Base-by-base conservation (phyloP, 352 stramenopile species). In the Phytophthora quininea region DNA sequence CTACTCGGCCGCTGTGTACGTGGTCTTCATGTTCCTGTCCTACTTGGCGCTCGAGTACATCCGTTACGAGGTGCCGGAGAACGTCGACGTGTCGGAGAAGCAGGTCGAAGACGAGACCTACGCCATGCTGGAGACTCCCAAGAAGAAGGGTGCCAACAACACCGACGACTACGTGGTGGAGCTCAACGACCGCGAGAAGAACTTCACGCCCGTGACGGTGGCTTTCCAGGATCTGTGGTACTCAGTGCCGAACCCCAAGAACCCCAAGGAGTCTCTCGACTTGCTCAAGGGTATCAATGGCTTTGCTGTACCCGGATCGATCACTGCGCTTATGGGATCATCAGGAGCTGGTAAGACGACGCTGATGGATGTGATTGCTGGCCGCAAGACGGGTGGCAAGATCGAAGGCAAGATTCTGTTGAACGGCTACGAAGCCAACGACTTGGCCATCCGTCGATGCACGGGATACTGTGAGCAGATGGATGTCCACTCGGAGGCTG, bases 381-480 rank as follows among this genome's bases (percentile, higher is more conserved):
- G 43, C 15, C 43, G 43, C 15, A 49, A 49, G 14, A 49, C 43
- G 2, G 43, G 43, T 8, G 43, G 43, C 15, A 49, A 49, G 43
- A 49, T 49, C n/a, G n/a, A n/a, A n/a, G n/a, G 86, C 24, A 62
- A 89, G 11, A 76, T 92, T 14, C 30, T 70, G 14, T 66, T 61
- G 12, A 83, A 77, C 40, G 69, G 69, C 35, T 65, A 68, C 51
- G 47, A 52, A 2, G 69, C 69, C 3, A 74, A 42, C 12, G 62
- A 70, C 4, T 49, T 77, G 5, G 54, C 69, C 12, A 77, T 77
- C 32, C 67, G 61, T 19, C 69, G 69, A 0, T 66, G 56, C 43
- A 77, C 69, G 33, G 71, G 67, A 3, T 79, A 79, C 65, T 79
- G 71, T 37, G 71, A 79, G 54, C 90, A 97, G 64, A 92, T 97